These are phyloP conservation scores for Diplodia intermedia DNA, from an alignment of 2,329 filamentous ascomycete genomes.

Conservation along the genomic window DNA sequence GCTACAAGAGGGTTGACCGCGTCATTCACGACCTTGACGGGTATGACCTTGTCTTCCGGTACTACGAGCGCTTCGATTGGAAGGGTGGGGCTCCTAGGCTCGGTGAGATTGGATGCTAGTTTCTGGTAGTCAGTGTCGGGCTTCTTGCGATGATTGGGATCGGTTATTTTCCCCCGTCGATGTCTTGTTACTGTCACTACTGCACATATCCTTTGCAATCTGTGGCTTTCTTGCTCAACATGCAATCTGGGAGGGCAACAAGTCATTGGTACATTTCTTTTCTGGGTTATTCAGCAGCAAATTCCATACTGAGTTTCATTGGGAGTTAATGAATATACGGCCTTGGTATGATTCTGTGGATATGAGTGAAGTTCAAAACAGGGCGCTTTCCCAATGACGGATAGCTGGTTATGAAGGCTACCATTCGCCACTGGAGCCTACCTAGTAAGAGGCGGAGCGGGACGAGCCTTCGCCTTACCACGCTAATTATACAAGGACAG, in stretches of 20 bases:
- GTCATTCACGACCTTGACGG: constrained; percentile 98
- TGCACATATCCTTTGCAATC: background rate
- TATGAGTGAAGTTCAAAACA: background rate
- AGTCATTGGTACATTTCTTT: background rate
- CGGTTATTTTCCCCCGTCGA: background rate
- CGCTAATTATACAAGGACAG: background rate
- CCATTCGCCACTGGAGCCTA: background rate
- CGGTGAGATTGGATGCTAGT: constrained; percentile 56
- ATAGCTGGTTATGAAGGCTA: background rate
- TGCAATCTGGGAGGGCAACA: background rate
- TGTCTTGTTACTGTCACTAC: background rate
- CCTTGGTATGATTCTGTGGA: background rate
- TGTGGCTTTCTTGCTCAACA: background rate
- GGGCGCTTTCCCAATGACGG: background rate
- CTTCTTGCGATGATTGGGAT: background rate
- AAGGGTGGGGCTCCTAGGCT: constrained; percentile 68
- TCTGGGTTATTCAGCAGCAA: background rate
- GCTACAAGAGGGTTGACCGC: constrained; percentile 88
- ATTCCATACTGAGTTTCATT: background rate
- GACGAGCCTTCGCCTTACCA: background rate
- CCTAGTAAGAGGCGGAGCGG: background rate
- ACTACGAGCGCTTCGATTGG: constrained; percentile 91
- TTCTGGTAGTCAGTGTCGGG: background rate
- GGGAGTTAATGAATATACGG: constrained; percentile 7
- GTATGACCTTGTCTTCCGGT: constrained; percentile 95